A percentile compares a stretch with the other conserved stretches of the same genome.
Conservation (phyloP, 148 eudicot genomes). For the Euryodendron excelsum region DNA sequence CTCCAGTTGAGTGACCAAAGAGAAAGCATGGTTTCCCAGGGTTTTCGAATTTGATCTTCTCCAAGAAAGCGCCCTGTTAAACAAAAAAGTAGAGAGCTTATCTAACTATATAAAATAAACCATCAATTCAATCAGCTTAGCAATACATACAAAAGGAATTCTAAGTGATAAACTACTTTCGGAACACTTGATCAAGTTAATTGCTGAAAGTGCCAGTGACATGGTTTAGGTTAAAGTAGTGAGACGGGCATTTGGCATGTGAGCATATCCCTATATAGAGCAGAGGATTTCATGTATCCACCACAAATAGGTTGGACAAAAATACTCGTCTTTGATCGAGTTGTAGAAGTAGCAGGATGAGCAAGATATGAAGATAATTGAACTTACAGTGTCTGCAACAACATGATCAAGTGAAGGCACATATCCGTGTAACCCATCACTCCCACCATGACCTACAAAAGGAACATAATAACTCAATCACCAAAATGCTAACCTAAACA, state of each 20-base stretch:
- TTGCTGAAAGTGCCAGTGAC: background rate
- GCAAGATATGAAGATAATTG: background rate
- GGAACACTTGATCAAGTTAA: constrained; percentile 6
- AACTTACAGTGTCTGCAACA: constrained; percentile 82
- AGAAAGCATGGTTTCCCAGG: constrained; percentile 81
- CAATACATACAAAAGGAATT: constrained; percentile 4
- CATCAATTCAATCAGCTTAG: background rate
- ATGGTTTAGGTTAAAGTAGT: background rate
- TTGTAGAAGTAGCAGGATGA: background rate
- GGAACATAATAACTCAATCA: background rate
- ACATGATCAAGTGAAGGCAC: constrained; percentile 94
- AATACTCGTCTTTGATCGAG: background rate
- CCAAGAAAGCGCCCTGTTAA: constrained; percentile 67
- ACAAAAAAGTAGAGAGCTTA: constrained; percentile 4
- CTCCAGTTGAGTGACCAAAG: constrained; percentile 98
- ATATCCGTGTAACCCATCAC: constrained; percentile 95
- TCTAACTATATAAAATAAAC: constrained; percentile 11
- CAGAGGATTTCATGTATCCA: background rate
- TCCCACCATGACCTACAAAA: constrained; percentile 84
- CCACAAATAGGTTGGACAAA: background rate
- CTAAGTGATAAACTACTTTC: constrained; percentile 1
- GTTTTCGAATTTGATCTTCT: constrained; percentile 60
- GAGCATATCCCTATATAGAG: background rate
- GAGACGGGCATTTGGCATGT: background rate
- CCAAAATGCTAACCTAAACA: background rate